These are phyloP conservation scores for Tillandsia leiboldiana DNA, from an alignment of 176 grass and related monocot species.

Conservation along the genomic window DNA sequence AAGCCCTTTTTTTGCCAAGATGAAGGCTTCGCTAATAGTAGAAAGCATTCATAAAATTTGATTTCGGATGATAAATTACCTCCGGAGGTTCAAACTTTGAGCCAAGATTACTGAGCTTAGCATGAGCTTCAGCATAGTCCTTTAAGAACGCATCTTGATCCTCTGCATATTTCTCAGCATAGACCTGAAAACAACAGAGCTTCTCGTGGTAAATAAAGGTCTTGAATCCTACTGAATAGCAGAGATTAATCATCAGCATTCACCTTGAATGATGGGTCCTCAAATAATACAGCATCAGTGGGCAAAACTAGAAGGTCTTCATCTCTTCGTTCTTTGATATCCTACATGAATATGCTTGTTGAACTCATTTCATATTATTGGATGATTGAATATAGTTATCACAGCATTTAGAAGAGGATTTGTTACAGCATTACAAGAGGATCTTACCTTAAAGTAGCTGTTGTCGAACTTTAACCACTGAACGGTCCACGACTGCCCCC, in stretches of 20 bases:
- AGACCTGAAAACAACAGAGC: constrained; percentile 33
- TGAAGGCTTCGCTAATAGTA: neutral
- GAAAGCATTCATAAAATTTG: neutral
- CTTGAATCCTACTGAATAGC: constrained; percentile 4
- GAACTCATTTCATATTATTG: too few species aligned
- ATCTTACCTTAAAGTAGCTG: constrained; percentile 72
- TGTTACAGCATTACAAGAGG: constrained; percentile 2
- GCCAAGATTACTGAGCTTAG: constrained; percentile 86
- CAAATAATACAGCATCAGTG: constrained; percentile 85
- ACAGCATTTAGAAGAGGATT: constrained; percentile 14
- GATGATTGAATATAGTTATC: constrained; percentile 8
- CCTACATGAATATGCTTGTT: constrained; percentile 34
- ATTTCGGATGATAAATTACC: constrained; percentile 23
- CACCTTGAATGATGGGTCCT: constrained; percentile 85
- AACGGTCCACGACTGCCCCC: constrained; percentile 90
- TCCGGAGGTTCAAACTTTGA: constrained; percentile 67
- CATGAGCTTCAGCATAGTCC: constrained; percentile 90
- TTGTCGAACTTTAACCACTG: constrained; percentile 95
- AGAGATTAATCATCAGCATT: constrained; percentile 16
- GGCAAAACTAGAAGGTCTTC: constrained; percentile 84
- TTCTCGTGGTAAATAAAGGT: constrained; percentile 1
- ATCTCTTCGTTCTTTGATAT: constrained; percentile 82
- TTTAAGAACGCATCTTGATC: constrained; percentile 80
- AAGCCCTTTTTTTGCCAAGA: too few species aligned
- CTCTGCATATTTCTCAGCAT: constrained; percentile 68